Percentiles rank a stretch among this genome's conserved stretches.
These are phyloP conservation scores for Xylaria arbuscula DNA, from an alignment of 2,329 filamentous ascomycete genomes.

Conservation along the genomic window DNA sequence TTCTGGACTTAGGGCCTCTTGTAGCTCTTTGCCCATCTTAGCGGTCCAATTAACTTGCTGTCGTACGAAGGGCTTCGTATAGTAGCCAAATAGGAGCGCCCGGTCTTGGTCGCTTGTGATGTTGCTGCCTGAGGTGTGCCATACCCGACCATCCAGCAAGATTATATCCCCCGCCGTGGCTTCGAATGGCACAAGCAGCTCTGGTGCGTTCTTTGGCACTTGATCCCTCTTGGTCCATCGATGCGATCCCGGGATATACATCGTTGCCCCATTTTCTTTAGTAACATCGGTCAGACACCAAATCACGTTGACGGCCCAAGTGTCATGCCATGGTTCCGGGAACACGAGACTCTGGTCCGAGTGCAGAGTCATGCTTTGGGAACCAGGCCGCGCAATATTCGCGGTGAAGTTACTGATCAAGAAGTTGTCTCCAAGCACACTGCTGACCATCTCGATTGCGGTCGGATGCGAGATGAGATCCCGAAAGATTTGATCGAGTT, in stretches of 20 bases:
- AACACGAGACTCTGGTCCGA: conserved; percentile 50
- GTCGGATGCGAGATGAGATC: conserved; percentile 35
- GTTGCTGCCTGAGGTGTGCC: conserved; percentile 51
- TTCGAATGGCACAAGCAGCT: conserved; percentile 48
- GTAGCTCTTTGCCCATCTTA: background rate
- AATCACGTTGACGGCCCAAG: conserved; percentile 44
- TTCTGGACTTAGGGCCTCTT: background rate
- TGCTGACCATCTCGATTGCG: conserved; percentile 31
- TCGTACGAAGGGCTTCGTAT: conserved; percentile 47
- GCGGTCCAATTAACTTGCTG: conserved; percentile 43
- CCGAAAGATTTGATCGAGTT: conserved; percentile 36
- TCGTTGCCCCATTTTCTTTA: conserved; percentile 47
- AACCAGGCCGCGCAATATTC: conserved; percentile 51
- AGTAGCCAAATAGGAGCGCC: conserved; percentile 51
- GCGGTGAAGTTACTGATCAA: conserved; percentile 52
- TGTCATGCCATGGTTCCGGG: conserved; percentile 49
- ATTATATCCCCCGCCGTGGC: conserved; percentile 50
- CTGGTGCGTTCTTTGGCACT: conserved; percentile 43
- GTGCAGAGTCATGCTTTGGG: conserved; percentile 48
- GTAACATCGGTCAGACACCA: conserved; percentile 51
- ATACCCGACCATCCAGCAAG: conserved; percentile 50
- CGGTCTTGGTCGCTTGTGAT: conserved; percentile 49
- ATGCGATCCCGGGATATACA: conserved; percentile 41
- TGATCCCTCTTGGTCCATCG: conserved; percentile 31
- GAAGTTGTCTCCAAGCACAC: conserved; percentile 36